Evolutionary conservation across 2,329 filamentous ascomycete species (phyloP).

Genomic region (Aspergillus niger): DNA sequence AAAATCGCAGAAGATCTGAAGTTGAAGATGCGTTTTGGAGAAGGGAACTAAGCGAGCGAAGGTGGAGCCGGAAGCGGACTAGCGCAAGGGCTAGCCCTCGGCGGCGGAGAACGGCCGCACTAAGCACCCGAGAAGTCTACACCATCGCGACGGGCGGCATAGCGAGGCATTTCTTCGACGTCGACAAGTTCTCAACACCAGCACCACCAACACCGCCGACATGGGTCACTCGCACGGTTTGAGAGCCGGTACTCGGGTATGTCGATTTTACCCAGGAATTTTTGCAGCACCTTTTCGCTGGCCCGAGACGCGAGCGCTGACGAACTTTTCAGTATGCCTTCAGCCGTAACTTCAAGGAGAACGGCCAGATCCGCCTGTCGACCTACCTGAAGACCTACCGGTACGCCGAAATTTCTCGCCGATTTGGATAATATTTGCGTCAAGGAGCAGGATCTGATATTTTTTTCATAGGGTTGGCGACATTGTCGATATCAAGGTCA

Average conservation of each 20-base stretch:
- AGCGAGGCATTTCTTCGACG: slow-evolving; percentile 34
- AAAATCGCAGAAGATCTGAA: slow-evolving; percentile 25
- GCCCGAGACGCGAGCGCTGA: slow-evolving; percentile 23
- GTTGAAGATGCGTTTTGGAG: slow-evolving; percentile 24
- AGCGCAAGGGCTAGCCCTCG: slow-evolving; percentile 27
- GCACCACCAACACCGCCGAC: slow-evolving; percentile 58
- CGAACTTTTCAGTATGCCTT: slow-evolving; percentile 73
- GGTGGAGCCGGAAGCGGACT: slow-evolving; percentile 24
- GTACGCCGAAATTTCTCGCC: slow-evolving; percentile 50
- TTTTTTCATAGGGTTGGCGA: slow-evolving; percentile 75
- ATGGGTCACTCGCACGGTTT: slow-evolving; percentile 90
- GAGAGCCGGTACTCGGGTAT: slow-evolving; percentile 79
- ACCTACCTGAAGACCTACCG: slow-evolving; percentile 96
- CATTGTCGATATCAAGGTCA: slow-evolving; percentile 97
- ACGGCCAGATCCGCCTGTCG: slow-evolving; percentile 88
- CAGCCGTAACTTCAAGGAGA: slow-evolving; percentile 90
- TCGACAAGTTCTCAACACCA: slow-evolving; percentile 43
- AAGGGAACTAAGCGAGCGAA: slow-evolving; percentile 26
- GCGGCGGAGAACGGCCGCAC: slow-evolving; percentile 26
- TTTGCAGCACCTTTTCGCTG: slow-evolving; percentile 7
- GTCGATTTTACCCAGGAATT: slow-evolving; percentile 38
- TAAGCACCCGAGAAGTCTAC: slow-evolving; percentile 28
- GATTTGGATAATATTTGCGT: slow-evolving; percentile 17
- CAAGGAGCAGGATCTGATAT: slow-evolving; percentile 48
- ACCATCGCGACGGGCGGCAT: slow-evolving; percentile 28